Evolutionary conservation across 768 basidiomycete genomes (phyloP), one percentile per base, ranked within the genome.

Genomic region (Psilocybe cyanescens): DNA sequence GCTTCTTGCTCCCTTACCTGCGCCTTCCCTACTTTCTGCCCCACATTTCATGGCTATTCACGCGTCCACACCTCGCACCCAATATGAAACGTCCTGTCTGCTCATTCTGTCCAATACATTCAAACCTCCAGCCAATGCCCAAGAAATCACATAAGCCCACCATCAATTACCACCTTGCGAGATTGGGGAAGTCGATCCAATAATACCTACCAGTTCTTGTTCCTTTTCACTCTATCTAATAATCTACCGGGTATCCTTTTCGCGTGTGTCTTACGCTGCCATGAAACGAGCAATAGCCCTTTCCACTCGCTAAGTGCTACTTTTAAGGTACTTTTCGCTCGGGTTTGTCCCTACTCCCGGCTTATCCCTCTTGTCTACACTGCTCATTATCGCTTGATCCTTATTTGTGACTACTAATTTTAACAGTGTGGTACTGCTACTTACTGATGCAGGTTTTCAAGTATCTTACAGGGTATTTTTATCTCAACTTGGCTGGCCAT

Each of bases 81-180:
- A 31, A 54, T 48, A 6, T 41, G 54, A 55, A 60, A 60, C 52
- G n/a, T n/a, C 44, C 7, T 14, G 11, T 28, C 39, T 31, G 5
- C 56, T 31, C 41, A 8, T 58, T n/a, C 37, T 6, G 19, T 28
- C 28, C 55, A 55, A 14, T 48, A 19, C 47, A 7, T 41, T 35
- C 58, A 55, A 39, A 57, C 49, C 12, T 62, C 11, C 70, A 95
- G 92, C 88, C 90, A 9, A 79, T 87, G 70, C 80, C 83, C 52
- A 86, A 86, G 62, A 92, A 88, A 71, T 74, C 75, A 47, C 91
- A 88, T 55, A 83, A 82, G 70, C 85, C 94, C 35, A 87, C 90
- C 35, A 94, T 96, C 79, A 95, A 96, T 75, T 95, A 93, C 73
- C 92, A 95, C 74, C 86, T 95, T 65, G 88, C 91, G 67, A 86